Evolutionary conservation across 306 rosid genomes (phyloP), one percentile per base, ranked within the genome.

Genomic region (Oemleria cerasiformis): DNA sequence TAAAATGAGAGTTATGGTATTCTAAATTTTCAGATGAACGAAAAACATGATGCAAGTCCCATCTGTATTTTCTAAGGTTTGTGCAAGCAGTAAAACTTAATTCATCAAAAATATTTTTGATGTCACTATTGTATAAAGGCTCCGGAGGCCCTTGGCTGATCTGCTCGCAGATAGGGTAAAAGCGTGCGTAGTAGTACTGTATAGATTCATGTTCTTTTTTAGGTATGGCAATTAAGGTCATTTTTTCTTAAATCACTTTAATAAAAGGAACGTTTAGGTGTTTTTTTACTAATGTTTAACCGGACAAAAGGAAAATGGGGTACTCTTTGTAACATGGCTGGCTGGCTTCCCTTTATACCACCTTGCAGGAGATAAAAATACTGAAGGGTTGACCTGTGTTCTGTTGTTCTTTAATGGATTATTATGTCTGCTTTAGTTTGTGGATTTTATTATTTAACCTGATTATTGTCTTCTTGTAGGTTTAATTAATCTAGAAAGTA

Each of bases 401-500:
- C 45, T 30, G n/a, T 49, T 67, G 30, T 49, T 49, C 45, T 9
- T 16, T 9, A 17, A 66, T 30, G 23, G 8, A 25, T 51, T 53
- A 6, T 7, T 9, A 7, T n/a, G 36, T 51, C 48, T 5, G 39
- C 50, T 38, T 19, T 51, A 38, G 12, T n/a, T 14, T 63, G 13
- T 73, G 71, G 71, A 62, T 39, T 48, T 67, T 11, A 7, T 39
- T 50, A 14, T 73, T 70, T 42, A 17, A 62, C 30, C 53, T 75
- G 65, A 75, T 58, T 54, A 41, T 49, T 65, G 75, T 25, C 67
- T 75, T 84, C 51, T 73, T 83, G 78, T 76, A 94, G 99, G 97
- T 73, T 78, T 94, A 91, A 72, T 85, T 70, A 71, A 76, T 63
- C 86, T 94, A 78, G 96, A 89, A 88, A 94, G 86, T 66, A 74